Evolutionary conservation across 306 rosid species (phyloP).

Genomic region (Vachellia pachyceras): DNA sequence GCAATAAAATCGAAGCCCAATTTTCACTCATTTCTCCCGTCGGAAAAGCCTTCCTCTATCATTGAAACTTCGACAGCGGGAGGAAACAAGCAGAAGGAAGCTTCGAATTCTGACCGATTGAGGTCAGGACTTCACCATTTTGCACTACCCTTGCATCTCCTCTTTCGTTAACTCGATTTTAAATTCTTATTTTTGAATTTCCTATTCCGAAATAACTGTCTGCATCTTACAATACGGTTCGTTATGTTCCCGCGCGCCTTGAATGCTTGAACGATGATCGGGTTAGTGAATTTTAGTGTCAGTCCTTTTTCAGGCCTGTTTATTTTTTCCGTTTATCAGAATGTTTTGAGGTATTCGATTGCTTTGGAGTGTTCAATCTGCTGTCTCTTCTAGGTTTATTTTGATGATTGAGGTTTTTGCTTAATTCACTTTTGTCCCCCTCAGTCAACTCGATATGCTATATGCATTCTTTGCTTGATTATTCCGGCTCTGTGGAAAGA

Average conservation of each 20-base stretch:
- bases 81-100: conserved; percentile 34
- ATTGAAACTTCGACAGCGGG: conserved; percentile 48
- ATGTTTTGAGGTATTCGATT: conserved; percentile 15
- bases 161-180: neutral
- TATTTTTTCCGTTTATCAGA: neutral
- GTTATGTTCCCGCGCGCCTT: neutral
- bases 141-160: neutral
- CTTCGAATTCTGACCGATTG: conserved; percentile 50
- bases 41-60: neutral
- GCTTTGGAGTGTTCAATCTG: conserved; percentile 24
- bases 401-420: conserved; percentile 16
- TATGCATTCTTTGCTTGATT: neutral
- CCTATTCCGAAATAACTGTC: neutral
- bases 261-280: conserved; percentile 43
- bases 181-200: neutral
- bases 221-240: conserved; percentile 1
- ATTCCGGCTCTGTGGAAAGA: neutral
- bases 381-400: conserved; percentile 22
- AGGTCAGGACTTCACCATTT: conserved; percentile 52
- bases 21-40: conserved; percentile 19
- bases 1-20: conserved; percentile 66
- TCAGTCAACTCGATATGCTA: neutral
- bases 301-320: neutral
- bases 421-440: neutral
- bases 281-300: conserved; percentile 30